Percentiles rank a stretch among this genome's conserved stretches.
These are phyloP conservation scores for Chalaropsis ovoidea DNA, from an alignment of 2,329 filamentous ascomycete species.

Conservation along the genomic window DNA sequence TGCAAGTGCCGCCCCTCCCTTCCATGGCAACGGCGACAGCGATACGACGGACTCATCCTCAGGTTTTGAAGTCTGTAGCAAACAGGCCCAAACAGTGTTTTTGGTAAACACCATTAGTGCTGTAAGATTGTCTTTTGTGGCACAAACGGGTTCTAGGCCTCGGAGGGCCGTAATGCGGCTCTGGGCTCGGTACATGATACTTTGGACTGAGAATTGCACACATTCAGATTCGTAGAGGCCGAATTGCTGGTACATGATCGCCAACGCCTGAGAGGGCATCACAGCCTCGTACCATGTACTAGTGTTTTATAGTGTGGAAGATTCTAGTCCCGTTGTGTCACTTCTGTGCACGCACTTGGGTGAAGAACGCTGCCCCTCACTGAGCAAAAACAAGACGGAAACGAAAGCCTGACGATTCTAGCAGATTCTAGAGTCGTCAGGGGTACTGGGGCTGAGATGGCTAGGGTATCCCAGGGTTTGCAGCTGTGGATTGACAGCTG, in stretches of 20 bases:
- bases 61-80: background rate
- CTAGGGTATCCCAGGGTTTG: background rate
- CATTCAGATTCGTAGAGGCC: background rate
- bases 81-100: background rate
- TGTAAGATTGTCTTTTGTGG: background rate
- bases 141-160: background rate
- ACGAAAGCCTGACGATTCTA: background rate
- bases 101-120: background rate
- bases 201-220: background rate
- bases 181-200: background rate
- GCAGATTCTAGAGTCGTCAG: background rate
- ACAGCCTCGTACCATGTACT: background rate
- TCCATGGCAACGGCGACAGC: slow-evolving; percentile 20
- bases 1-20: background rate
- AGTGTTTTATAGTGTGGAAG: background rate
- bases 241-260: background rate
- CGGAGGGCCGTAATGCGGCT: background rate
- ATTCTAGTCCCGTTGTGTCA: background rate
- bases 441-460: background rate
- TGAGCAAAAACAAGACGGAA: too few species aligned
- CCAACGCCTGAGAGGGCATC: too few species aligned
- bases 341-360: background rate
- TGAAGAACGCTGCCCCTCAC: background rate
- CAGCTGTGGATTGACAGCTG: background rate
- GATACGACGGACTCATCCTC: slow-evolving; percentile 8